Evolutionary conservation across 768 basidiomycete species (phyloP).

Genomic region (Rhodotorula taiwanensis): DNA sequence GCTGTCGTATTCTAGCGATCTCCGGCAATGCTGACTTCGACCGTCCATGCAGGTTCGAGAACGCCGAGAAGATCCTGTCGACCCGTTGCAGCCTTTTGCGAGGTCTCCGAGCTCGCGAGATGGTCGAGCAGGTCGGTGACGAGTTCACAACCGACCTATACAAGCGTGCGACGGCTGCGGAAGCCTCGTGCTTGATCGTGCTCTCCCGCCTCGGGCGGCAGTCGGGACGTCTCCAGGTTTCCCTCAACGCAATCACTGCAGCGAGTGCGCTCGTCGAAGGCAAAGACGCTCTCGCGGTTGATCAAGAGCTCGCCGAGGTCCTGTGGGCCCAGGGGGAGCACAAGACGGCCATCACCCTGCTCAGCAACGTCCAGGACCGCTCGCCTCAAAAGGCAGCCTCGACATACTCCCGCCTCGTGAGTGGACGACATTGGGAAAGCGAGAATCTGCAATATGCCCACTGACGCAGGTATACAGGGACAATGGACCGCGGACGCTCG

Average conservation of each 20-base stretch:
- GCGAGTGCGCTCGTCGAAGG: conserved; percentile 50
- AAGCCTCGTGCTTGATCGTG: conserved; percentile 63
- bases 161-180: conserved; percentile 52
- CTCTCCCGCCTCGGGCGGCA: conserved; percentile 66
- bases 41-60: conserved; percentile 56
- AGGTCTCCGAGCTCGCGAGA: conserved; percentile 62
- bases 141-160: conserved; percentile 6
- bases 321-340: conserved; percentile 85
- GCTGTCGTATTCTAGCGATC: too few species aligned
- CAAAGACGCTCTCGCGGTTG: conserved; percentile 48
- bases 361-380: conserved; percentile 42
- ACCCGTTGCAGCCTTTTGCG: conserved; percentile 75
- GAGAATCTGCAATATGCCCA: neutral
- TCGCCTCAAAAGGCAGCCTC: conserved; percentile 12
- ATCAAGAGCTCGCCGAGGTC: conserved; percentile 78
- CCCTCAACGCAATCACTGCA: conserved; percentile 70
- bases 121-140: conserved; percentile 67
- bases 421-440: too few species aligned
- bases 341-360: conserved; percentile 66
- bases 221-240: conserved; percentile 65
- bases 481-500: conserved; percentile 85
- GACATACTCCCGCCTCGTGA: conserved; percentile 59
- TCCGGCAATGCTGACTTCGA: too few species aligned
- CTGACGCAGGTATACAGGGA: conserved; percentile 53
- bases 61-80: conserved; percentile 69